These are phyloP conservation scores for Rhizoclosmatium sp. DNA, from an alignment of 192 early-diverging fungal genomes.

Conservation along the genomic window DNA sequence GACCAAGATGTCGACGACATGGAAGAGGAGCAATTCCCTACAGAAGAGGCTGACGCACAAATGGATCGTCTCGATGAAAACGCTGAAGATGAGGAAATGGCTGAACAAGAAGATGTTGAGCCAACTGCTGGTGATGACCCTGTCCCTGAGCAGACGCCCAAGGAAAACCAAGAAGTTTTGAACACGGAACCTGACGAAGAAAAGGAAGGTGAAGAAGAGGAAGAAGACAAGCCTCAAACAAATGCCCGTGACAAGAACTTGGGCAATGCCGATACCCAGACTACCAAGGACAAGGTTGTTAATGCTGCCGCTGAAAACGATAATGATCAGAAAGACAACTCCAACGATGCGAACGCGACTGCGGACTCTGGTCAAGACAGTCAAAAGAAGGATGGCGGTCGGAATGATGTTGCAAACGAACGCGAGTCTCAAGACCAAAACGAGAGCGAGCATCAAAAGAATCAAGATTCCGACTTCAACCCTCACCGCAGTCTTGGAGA, in stretches of 20 bases:
- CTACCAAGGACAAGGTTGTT: conserved; percentile 51
- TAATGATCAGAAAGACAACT: conserved; percentile 50
- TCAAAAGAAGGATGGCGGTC: conserved; percentile 24
- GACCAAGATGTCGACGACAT: conserved; percentile 41
- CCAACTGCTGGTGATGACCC: conserved; percentile 49
- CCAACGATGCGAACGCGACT: conserved; percentile 40
- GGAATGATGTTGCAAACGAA: conserved; percentile 26
- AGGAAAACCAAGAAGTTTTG: conserved; percentile 41
- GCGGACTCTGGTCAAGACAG: conserved; percentile 47
- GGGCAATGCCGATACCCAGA: conserved; percentile 50
- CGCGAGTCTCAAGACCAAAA: conserved; percentile 23
- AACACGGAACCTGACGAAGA: conserved; percentile 50
- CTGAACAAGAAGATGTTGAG: conserved; percentile 46
- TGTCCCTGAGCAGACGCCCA: conserved; percentile 40
- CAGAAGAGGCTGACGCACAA: conserved; percentile 47
- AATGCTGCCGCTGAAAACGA: conserved; percentile 47
- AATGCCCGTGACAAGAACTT: conserved; percentile 54
- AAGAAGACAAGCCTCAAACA: conserved; percentile 45
- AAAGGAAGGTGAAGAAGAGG: conserved; percentile 54
- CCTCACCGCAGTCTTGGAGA: conserved; percentile 92
- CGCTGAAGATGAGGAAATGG: conserved; percentile 43
- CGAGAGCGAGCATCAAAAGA: conserved; percentile 35
- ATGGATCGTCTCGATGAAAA: conserved; percentile 40
- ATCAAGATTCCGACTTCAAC: conserved; percentile 64
- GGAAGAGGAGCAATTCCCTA: conserved; percentile 51